These are phyloP conservation scores for Exserohilum turcica DNA, from an alignment of 2,329 filamentous ascomycete species.

Conservation along the genomic window DNA sequence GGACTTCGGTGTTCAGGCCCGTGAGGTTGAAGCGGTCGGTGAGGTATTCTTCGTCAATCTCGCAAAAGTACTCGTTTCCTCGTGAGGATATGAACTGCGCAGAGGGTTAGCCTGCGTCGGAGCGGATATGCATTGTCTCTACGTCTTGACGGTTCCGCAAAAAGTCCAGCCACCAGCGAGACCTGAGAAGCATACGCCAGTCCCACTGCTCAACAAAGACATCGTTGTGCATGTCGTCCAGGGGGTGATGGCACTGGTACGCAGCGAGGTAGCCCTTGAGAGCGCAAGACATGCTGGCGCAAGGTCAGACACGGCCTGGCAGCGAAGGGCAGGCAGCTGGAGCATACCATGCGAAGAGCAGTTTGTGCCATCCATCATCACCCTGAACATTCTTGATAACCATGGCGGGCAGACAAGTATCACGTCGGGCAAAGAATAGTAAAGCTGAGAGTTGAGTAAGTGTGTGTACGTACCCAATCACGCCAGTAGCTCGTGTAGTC, in stretches of 20 bases:
- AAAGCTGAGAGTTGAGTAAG: conserved; percentile 4
- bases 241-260: conserved; percentile 7
- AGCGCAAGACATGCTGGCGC: conserved; percentile 9
- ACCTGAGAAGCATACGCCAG: conserved; percentile 5
- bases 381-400: not conserved
- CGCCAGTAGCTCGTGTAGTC: conserved; percentile 99
- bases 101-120: conserved; percentile 15
- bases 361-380: not conserved
- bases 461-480: conserved; percentile 81
- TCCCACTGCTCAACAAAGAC: conserved; percentile 5
- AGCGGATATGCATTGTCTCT: not conserved
- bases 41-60: conserved; percentile 98
- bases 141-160: conserved; percentile 1
- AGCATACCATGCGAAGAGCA: conserved; percentile 12
- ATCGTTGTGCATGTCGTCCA: conserved; percentile 2
- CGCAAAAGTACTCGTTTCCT: conserved; percentile 99
- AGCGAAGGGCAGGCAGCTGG: not conserved
- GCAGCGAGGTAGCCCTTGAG: conserved; percentile 9
- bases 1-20: conserved; percentile 93
- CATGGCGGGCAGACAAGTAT: conserved; percentile 2
- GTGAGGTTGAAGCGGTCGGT: conserved; percentile 98
- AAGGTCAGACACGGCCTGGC: conserved; percentile 5
- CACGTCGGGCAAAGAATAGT: not conserved
- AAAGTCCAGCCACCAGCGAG: conserved; percentile 11
- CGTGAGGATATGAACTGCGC: conserved; percentile 92